Evolutionary conservation across 2,329 filamentous ascomycete genomes (phyloP).

Genomic region (Chrysoporthe puriensis): DNA sequence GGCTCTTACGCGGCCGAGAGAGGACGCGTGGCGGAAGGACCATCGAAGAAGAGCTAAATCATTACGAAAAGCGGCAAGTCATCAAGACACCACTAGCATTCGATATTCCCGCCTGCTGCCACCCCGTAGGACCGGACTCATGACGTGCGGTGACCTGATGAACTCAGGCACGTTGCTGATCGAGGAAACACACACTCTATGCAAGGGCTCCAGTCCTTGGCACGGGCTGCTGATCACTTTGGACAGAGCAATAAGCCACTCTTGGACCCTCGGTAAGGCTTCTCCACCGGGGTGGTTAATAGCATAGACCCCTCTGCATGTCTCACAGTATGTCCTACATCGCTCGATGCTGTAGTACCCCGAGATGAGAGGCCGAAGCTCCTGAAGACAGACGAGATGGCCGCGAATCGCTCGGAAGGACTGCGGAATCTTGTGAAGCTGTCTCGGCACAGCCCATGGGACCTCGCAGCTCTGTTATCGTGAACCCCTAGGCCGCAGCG

Average conservation of each 20-base stretch:
- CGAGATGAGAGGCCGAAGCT: slow-evolving; percentile 15
- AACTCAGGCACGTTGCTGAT: no score
- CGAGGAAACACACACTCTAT: no score
- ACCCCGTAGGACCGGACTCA: no score
- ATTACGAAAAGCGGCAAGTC: no score
- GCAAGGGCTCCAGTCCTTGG: no score
- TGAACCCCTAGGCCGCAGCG: slow-evolving; percentile 24
- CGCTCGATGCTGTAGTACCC: slow-evolving; percentile 19
- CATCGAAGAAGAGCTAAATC: no score
- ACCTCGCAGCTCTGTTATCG: slow-evolving; percentile 27
- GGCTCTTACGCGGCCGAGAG: no score
- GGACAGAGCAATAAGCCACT: not conserved
- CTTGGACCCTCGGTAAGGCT: no score
- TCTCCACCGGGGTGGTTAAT: not conserved
- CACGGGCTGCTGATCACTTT: not conserved
- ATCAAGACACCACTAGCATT: no score
- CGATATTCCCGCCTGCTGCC: no score
- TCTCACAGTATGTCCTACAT: slow-evolving; percentile 26
- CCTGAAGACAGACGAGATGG: not conserved
- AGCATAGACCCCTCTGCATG: not conserved
- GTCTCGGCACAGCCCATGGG: slow-evolving; percentile 24
- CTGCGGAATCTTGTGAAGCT: slow-evolving; percentile 25
- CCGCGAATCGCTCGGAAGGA: not conserved
- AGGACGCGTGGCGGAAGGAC: no score
- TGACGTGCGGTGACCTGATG: no score